phyloP scores from a whole-genome alignment of 768 basidiomycete species.

The Cystobasidium ongulense region DNA sequence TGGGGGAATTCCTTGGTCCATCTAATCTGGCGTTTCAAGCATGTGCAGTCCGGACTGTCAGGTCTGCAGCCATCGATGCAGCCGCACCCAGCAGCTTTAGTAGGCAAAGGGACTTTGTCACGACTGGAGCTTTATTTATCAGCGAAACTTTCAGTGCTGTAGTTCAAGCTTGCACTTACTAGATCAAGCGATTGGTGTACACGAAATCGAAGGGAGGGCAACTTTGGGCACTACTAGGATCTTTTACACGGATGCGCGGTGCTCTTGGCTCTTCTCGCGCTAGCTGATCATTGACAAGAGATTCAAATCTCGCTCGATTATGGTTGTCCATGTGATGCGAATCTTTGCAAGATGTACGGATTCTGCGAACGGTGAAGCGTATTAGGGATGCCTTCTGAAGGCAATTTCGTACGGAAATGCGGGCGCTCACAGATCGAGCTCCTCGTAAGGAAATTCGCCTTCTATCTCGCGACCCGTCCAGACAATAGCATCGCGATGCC shows the following conservation, averaged over 20 bases:
- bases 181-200: slow-evolving; percentile 21
- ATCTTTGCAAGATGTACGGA: neutral
- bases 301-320: neutral
- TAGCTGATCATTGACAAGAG: slow-evolving; percentile 1
- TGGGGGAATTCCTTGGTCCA: neutral
- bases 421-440: neutral
- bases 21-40: neutral
- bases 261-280: neutral
- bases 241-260: neutral
- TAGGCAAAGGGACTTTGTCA: neutral
- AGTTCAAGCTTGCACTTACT: neutral
- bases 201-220: slow-evolving; percentile 18
- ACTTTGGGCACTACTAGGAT: neutral
- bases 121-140: neutral
- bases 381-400: neutral
- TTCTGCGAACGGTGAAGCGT: neutral
- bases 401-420: neutral
- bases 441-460: neutral
- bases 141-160: neutral
- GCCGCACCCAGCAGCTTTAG: neutral
- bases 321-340: neutral
- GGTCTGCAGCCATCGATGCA: slow-evolving; percentile 14
- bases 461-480: slow-evolving; percentile 22
- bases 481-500: slow-evolving; percentile 14
- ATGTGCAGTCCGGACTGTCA: neutral